Evolutionary conservation across 352 stramenopile species (phyloP), one percentile per base, ranked within the genome.

Genomic region (Globisporangium barbulae): DNA sequence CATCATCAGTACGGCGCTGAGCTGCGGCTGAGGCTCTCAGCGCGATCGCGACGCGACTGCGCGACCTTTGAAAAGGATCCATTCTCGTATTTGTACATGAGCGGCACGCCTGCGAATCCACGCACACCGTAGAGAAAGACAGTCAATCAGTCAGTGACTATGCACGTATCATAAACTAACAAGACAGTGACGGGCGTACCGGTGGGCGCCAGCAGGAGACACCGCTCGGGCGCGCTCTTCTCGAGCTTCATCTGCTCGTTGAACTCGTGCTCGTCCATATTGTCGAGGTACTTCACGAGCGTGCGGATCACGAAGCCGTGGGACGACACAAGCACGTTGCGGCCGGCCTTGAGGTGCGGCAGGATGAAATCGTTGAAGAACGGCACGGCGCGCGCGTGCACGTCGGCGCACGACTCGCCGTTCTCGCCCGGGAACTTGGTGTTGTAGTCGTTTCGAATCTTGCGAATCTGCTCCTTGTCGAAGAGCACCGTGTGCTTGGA

Each of bases 261-360:
- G 63, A 91, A 94, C 53, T 81, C 77, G 21, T 79, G 61, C 19
- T 89, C 80, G 62, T 87, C 78, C 81, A 94, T 92, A 61, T 73
- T 72, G 71, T 94, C 85, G 33, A 94, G 68, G 63, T 91, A 69
- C 69, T 94, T 94, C 64, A 94, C 89, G 70, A 94, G 75, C 65
- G 85, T 94, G 21, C 85, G 83, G 63, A 94, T 91, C 50, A 92
- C 85, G 65, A 94, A 94, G 21, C 85, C 85, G 53, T 94, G 85
- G 13, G 81, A 89, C 22, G 85, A 94, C 12, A 94, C 70, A 15
- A 94, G 70, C 25, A 94, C 85, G 54, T 92, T 94, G 50, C 82
- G 78, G 35, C 85, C 85, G 28, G 76, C 79, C 28, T 76, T 73
- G 57, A 94, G 63, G 60, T 94, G 85, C 37, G 85, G 85, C 52